phyloP scores from a whole-genome alignment of 2,329 filamentous ascomycete species.

The Hymenoscyphus salicellus region DNA sequence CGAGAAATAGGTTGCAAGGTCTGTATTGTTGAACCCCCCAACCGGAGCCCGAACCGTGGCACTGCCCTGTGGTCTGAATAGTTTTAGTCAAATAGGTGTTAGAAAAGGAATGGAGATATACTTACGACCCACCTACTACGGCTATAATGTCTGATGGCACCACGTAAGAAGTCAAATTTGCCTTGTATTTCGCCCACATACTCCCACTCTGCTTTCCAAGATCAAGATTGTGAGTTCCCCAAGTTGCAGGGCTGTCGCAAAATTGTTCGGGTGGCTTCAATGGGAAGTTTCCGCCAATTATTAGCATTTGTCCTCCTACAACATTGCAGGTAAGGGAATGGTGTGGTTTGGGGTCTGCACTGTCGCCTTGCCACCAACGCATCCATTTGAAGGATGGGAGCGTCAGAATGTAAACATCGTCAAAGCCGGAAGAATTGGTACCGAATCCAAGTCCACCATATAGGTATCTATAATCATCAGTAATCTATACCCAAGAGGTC shows the following conservation, averaged over 20 bases:
- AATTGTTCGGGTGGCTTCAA: slow-evolving; percentile 34
- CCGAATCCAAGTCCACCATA: slow-evolving; percentile 58
- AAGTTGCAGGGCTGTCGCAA: slow-evolving; percentile 47
- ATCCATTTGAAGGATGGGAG: slow-evolving; percentile 64
- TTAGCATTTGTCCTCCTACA: slow-evolving; percentile 57
- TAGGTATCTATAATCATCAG: slow-evolving; percentile 47
- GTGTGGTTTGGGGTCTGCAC: slow-evolving; percentile 44
- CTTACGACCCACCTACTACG: background rate
- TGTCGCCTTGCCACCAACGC: slow-evolving; percentile 42
- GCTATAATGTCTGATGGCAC: background rate
- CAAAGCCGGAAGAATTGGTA: slow-evolving; percentile 49
- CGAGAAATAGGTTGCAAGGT: slow-evolving; percentile 53
- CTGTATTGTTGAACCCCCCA: slow-evolving; percentile 48
- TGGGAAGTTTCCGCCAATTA: slow-evolving; percentile 60
- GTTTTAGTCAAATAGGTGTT: no score
- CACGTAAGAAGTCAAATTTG: slow-evolving; percentile 51
- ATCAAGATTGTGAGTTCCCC: slow-evolving; percentile 56
- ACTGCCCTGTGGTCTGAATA: slow-evolving; percentile 37
- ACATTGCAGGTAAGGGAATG: slow-evolving; percentile 59
- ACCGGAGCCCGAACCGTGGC: slow-evolving; percentile 52
- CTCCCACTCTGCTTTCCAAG: slow-evolving; percentile 49
- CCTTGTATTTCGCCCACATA: slow-evolving; percentile 51
- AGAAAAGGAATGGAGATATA: no score
- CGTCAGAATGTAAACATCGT: slow-evolving; percentile 61
- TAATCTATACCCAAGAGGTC: slow-evolving; percentile 1